phyloP scores from a whole-genome alignment of 2,329 filamentous ascomycete genomes.

The Aureobasidium sp. region DNA sequence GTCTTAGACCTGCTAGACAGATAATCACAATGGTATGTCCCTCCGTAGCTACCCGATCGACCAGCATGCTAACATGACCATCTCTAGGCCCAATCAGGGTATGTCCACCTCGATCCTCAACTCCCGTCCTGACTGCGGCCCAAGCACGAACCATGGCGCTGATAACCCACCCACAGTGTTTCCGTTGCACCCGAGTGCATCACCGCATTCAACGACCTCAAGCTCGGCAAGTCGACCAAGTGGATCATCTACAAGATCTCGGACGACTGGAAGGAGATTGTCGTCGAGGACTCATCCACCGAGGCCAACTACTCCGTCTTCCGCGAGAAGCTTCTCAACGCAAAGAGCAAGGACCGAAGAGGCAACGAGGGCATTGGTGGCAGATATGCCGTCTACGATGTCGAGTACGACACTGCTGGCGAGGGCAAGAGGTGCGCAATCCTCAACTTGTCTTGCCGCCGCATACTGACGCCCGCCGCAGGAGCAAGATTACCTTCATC shows the following conservation, averaged over 20 bases:
- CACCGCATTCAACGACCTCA: slow-evolving; percentile 66
- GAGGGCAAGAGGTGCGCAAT: slow-evolving; percentile 53
- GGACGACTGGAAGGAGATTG: slow-evolving; percentile 74
- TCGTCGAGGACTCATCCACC: slow-evolving; percentile 64
- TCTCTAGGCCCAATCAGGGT: slow-evolving; percentile 36
- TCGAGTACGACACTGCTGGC: slow-evolving; percentile 66
- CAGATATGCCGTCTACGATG: slow-evolving; percentile 79
- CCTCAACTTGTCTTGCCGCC: background rate
- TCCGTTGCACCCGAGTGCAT: slow-evolving; percentile 64
- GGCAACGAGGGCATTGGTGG: slow-evolving; percentile 53
- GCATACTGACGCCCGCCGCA: slow-evolving; percentile 9
- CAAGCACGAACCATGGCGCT: background rate
- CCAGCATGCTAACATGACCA: background rate
- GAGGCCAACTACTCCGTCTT: slow-evolving; percentile 63
- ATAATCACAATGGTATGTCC: slow-evolving; percentile 10
- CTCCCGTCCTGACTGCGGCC: slow-evolving; percentile 11
- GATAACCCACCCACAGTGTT: slow-evolving; percentile 45
- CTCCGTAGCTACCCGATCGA: background rate
- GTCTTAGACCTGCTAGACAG: slow-evolving; percentile 8
- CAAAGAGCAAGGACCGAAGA: slow-evolving; percentile 62
- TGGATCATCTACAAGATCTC: slow-evolving; percentile 85
- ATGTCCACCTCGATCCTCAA: slow-evolving; percentile 22
- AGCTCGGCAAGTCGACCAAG: slow-evolving; percentile 69
- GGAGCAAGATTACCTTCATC: slow-evolving; percentile 71
- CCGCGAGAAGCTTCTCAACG: slow-evolving; percentile 66